A percentile compares a stretch with the other conserved stretches of the same genome.
Evolutionary conservation across 1,284 basidiomycete genomes (phyloP).

Genomic region (Trametes polyzona): DNA sequence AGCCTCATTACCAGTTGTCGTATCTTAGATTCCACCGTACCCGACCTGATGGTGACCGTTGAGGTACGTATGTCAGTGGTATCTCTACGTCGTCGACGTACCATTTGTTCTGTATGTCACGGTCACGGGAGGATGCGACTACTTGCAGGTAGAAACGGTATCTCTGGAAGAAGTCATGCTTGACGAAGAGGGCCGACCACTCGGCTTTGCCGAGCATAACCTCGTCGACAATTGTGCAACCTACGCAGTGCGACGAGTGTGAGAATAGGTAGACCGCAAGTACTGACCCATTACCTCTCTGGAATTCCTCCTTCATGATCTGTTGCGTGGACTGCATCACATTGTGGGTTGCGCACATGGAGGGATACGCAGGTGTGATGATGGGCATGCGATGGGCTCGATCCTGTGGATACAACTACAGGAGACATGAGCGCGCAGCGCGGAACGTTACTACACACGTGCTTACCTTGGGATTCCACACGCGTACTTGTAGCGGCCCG

Average conservation of each 20-base stretch:
- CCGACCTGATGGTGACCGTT: constrained; percentile 30
- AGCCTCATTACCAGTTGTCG: constrained; percentile 97
- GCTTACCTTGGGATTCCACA: constrained; percentile 95
- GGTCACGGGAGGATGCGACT: constrained; percentile 86
- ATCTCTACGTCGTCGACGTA: constrained; percentile 40
- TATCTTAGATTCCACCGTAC: constrained; percentile 90
- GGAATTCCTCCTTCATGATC: constrained; percentile 97
- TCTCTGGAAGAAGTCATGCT: constrained; percentile 96
- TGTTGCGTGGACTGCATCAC: constrained; percentile 95
- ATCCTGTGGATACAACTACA: constrained; percentile 89
- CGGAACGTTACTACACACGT: background rate
- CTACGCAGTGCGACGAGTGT: constrained; percentile 48
- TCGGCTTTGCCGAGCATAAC: constrained; percentile 83
- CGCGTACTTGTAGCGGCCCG: constrained; percentile 89
- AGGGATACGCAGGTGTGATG: constrained; percentile 99
- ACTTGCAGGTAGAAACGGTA: constrained; percentile 98
- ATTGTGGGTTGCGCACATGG: constrained; percentile 99
- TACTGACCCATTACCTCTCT: constrained; percentile 64
- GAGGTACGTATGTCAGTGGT: background rate
- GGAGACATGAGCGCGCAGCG: background rate
- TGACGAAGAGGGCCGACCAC: constrained; percentile 92
- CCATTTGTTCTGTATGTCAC: constrained; percentile 95
- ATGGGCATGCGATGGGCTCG: constrained; percentile 98
- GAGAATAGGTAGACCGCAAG: background rate
- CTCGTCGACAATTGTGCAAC: constrained; percentile 91